Evolutionary conservation across 2,329 filamentous ascomycete genomes (phyloP).

Genomic region (Colletotrichum sp.): DNA sequence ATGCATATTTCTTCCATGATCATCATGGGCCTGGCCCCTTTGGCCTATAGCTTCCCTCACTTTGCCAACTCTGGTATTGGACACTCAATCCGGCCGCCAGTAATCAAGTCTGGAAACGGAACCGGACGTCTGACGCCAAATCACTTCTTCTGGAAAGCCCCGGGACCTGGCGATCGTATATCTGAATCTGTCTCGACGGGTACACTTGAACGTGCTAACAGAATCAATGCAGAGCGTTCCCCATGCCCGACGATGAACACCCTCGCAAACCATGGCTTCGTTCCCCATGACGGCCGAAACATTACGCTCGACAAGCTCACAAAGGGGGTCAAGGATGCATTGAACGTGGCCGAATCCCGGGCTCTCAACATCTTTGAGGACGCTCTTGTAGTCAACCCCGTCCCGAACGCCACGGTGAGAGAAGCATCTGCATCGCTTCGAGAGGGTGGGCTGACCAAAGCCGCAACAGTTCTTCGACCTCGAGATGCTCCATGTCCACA

Average conservation of each 20-base stretch:
- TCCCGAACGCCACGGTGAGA: constrained; percentile 29
- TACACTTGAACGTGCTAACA: not conserved
- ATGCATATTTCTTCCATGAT: not conserved
- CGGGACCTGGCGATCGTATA: not conserved
- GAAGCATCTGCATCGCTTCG: constrained; percentile 7
- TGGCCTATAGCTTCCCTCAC: not conserved
- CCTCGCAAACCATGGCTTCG: constrained; percentile 28
- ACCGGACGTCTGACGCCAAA: not conserved
- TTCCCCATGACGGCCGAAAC: constrained; percentile 25
- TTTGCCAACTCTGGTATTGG: not conserved
- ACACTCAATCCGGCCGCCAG: not conserved
- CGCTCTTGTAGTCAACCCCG: constrained; percentile 43
- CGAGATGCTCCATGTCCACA: constrained; percentile 39
- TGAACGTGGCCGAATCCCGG: constrained; percentile 47
- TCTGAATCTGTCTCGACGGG: not conserved
- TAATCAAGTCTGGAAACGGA: not conserved
- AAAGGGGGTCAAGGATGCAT: constrained; percentile 26
- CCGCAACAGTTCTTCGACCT: not conserved
- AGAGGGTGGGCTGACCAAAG: not conserved
- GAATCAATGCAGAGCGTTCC: not conserved
- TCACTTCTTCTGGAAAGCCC: not conserved
- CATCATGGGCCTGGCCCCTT: not conserved
- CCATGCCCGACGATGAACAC: constrained; percentile 25
- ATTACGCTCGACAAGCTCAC: constrained; percentile 27
- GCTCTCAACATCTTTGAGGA: constrained; percentile 43